Evolutionary conservation across 192 early-diverging fungal genomes (phyloP).

Genomic region (Linderina pennispora): DNA sequence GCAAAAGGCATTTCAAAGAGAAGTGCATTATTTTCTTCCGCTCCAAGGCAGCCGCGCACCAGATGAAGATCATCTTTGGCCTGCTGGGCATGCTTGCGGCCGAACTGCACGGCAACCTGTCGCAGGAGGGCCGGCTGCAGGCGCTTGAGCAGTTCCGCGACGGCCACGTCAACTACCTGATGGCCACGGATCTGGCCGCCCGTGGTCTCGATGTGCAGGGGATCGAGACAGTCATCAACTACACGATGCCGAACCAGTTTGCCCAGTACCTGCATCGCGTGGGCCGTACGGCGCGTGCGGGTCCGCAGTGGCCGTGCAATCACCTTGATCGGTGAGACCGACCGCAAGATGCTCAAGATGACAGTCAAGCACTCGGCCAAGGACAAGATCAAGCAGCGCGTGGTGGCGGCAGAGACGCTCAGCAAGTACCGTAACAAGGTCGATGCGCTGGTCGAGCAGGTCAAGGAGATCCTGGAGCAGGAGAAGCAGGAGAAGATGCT

Average conservation of each 20-base stretch:
- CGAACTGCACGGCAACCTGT: constrained; percentile 93
- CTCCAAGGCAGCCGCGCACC: constrained; percentile 90
- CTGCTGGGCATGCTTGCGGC: constrained; percentile 79
- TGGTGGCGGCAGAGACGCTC: constrained; percentile 75
- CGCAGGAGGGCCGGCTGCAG: constrained; percentile 85
- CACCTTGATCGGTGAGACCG: constrained; percentile 86
- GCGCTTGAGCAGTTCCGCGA: constrained; percentile 89
- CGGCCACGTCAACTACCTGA: constrained; percentile 75
- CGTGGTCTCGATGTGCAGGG: constrained; percentile 97
- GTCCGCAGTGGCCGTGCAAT: constrained; percentile 80
- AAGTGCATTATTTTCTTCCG: constrained; percentile 91
- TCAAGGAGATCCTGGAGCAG: constrained; percentile 62
- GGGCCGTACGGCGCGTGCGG: constrained; percentile 94
- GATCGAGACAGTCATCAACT: constrained; percentile 97
- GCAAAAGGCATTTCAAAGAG: constrained; percentile 69
- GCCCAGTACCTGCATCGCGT: constrained; percentile 92
- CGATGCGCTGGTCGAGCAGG: constrained; percentile 57
- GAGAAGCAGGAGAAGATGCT: constrained; percentile 78
- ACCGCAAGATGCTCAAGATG: constrained; percentile 87
- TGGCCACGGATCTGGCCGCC: constrained; percentile 95
- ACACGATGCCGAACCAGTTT: constrained; percentile 93
- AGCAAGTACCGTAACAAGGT: constrained; percentile 69
- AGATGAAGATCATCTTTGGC: constrained; percentile 97
- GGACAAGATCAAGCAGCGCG: constrained; percentile 80
- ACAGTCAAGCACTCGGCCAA: constrained; percentile 79